These are phyloP conservation scores for Nosema granulosis DNA, from an alignment of 371 early-diverging fungal genomes.

Conservation along the genomic window DNA sequence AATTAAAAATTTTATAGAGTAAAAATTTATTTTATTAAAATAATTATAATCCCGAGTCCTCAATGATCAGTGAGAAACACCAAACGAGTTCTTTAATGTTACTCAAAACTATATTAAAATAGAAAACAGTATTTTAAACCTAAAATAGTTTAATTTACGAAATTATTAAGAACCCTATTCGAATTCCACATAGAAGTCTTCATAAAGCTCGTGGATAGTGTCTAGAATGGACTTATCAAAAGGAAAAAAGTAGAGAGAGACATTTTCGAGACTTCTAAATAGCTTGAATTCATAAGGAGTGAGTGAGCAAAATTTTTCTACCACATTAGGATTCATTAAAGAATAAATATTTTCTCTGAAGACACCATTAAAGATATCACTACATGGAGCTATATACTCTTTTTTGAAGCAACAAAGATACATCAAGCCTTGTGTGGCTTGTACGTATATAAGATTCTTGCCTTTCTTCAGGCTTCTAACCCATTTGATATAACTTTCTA, in stretches of 20 bases:
- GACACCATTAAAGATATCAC: constrained; percentile 1
- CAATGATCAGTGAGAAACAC: too few relatives aligned
- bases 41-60: too few relatives aligned
- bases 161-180: not conserved
- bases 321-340: constrained; percentile 23
- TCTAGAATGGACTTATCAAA: constrained; percentile 37
- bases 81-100: too few relatives aligned
- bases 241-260: constrained; percentile 36
- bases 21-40: too few relatives aligned
- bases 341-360: constrained; percentile 14
- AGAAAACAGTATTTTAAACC: too few relatives aligned
- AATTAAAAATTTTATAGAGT: too few relatives aligned
- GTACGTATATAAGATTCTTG: not conserved
- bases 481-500: constrained; percentile 10
- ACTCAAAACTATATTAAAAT: too few relatives aligned
- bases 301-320: constrained; percentile 30
- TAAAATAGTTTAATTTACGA: too few relatives aligned
- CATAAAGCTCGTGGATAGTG: not conserved
- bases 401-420: constrained; percentile 37
- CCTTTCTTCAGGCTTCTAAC: not conserved
- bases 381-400: constrained; percentile 5
- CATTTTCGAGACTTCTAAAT: constrained; percentile 28
- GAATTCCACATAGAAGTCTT: constrained; percentile 28
- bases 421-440: constrained; percentile 31
- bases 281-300: constrained; percentile 17